Evolutionary conservation across 139 green algal species (phyloP).

Genomic region (Spirogloea muscicola): DNA sequence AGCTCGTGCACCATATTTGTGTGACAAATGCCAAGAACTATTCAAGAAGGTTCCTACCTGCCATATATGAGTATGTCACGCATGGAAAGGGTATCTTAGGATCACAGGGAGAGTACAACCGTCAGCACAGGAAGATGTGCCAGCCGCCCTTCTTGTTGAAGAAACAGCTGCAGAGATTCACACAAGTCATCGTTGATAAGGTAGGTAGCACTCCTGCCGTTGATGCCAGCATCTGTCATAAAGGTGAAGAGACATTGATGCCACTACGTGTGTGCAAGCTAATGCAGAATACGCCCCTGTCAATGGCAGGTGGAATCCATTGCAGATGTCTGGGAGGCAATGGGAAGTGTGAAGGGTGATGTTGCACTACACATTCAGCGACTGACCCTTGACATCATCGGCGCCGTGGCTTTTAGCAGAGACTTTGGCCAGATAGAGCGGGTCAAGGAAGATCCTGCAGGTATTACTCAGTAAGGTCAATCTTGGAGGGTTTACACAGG

Average conservation of each 20-base stretch:
- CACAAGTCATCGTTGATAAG: slow-evolving; percentile 47
- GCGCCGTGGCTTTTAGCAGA: slow-evolving; percentile 63
- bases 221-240: too few relatives aligned
- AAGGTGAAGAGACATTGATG: too few relatives aligned
- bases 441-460: not conserved
- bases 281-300: too few relatives aligned
- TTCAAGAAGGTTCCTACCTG: slow-evolving; percentile 60
- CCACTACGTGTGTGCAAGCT: too few relatives aligned
- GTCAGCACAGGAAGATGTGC: slow-evolving; percentile 62
- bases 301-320: too few relatives aligned
- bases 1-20: slow-evolving; percentile 63
- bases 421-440: slow-evolving; percentile 57
- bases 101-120: slow-evolving; percentile 67
- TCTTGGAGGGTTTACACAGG: too few relatives aligned
- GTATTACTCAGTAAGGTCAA: too few relatives aligned
- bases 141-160: slow-evolving; percentile 62
- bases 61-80: slow-evolving; percentile 69
- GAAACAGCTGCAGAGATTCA: slow-evolving; percentile 55
- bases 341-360: slow-evolving; percentile 45
- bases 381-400: slow-evolving; percentile 68
- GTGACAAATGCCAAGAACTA: slow-evolving; percentile 67
- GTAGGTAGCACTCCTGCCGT: too few relatives aligned
- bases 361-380: slow-evolving; percentile 64
- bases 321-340: too few relatives aligned
- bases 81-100: slow-evolving; percentile 69